Conservation (phyloP, 345 rosid genomes). For the Isatis tinctoria region DNA sequence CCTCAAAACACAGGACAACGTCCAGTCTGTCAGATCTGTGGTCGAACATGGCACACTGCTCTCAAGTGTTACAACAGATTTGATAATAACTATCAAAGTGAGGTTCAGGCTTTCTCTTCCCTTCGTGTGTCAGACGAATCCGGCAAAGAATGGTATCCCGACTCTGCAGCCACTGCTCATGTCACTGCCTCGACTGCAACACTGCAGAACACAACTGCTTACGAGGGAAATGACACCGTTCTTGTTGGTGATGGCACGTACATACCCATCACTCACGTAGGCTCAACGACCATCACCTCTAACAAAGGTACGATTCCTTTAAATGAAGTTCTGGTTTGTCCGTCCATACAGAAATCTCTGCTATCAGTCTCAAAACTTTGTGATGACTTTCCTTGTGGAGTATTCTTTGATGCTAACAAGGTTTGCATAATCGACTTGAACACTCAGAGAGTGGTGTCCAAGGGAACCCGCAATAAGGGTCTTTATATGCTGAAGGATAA, state of each 20-base stretch:
- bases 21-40: neutral
- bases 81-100: neutral
- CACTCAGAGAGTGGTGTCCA: neutral
- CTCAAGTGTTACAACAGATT: neutral
- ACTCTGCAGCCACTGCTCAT: neutral
- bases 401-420: neutral
- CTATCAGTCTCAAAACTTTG: neutral
- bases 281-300: neutral
- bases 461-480: neutral
- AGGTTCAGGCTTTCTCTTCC: neutral
- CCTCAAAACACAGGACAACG: too few species aligned
- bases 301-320: neutral
- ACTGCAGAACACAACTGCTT: too few species aligned
- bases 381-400: neutral
- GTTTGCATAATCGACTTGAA: neutral
- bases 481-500: neutral
- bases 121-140: neutral
- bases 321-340: too few species aligned
- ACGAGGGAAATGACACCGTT: neutral
- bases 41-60: neutral
- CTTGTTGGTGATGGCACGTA: neutral
- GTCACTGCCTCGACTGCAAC: too few species aligned
- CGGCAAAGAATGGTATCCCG: neutral
- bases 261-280: neutral
- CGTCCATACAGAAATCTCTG: too few species aligned